Conservation (phyloP, 2,329 filamentous ascomycete species). For the Xylaria sp. region DNA sequence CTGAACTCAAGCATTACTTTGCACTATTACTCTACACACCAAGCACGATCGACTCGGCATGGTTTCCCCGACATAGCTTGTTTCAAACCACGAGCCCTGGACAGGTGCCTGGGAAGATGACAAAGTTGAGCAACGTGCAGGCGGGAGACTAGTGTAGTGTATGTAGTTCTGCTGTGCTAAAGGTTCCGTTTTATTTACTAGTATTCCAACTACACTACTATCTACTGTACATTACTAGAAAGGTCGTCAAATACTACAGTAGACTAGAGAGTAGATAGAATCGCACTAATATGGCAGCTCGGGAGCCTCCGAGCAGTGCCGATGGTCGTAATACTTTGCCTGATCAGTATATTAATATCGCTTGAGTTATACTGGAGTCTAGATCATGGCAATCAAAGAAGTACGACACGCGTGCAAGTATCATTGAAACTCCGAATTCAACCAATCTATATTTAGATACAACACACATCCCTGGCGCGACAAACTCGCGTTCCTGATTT, state of each 20-base stretch:
- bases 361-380: neutral
- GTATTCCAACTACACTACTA: too few species aligned
- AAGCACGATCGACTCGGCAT: neutral
- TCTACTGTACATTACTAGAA: too few species aligned
- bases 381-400: too few species aligned
- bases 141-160: too few species aligned
- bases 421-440: too few species aligned
- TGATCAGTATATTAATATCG: neutral
- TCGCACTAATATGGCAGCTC: neutral
- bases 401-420: too few species aligned
- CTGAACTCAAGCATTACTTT: too few species aligned
- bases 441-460: conserved; percentile 20
- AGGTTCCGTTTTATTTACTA: too few species aligned
- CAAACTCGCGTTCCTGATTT: conserved; percentile 3
- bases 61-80: neutral
- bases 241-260: too few species aligned
- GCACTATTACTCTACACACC: neutral
- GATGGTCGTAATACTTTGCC: neutral
- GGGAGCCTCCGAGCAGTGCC: neutral
- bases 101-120: neutral
- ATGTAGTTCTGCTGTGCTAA: too few species aligned
- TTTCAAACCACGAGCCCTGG: neutral
- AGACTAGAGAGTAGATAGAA: too few species aligned
- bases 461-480: too few species aligned
- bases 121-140: conserved; percentile 1